Evolutionary conservation across 805 yeast species (phyloP), one percentile per base, ranked within the genome.

Genomic region (Candida loeiensis): DNA sequence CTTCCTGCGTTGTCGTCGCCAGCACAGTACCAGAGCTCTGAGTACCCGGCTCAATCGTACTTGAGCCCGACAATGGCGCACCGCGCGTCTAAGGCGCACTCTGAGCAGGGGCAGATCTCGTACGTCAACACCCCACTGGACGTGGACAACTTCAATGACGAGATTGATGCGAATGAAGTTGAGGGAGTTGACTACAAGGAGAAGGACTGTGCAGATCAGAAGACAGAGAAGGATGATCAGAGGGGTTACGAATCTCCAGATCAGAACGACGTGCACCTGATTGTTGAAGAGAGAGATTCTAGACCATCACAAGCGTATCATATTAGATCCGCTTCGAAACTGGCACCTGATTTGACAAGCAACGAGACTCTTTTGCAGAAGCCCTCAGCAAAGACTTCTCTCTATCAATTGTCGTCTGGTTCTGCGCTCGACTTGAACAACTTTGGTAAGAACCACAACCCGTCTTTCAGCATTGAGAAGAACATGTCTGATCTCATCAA

Each of bases 371-470:
- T 12, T 6, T n/a, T n/a, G 7, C 34, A 25, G n/a, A 24, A 13
- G 9, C 43, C 7, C 34, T 40, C 2, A n/a, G 41, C 8, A 17
- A 36, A 21, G 20, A 18, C 33, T 17, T 32, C 30, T 2, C 28
- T 48, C 22, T 46, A 48, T n/a, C 42, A 48, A 19, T 39, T 46
- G 28, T 41, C 48, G 6, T 14, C 39, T 34, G 72, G 71, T 3
- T 67, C 73, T 26, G 65, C 63, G 5, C 54, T 69, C 33, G 70
- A 69, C 51, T 55, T 69, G 18, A 42, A 55, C 21, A 64, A 66
- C 42, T 69, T 69, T 48, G 74, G 74, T 15, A 61, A 59, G 39
- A 52, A 45, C 37, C 51, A 66, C 49, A 57, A 58, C 41, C 74
- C 74, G 4, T 55, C 69, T 2, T 69, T 69, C 41, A 50, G 53